phyloP scores from a whole-genome alignment of 768 basidiomycete genomes.

The Suillus tomentosus region DNA sequence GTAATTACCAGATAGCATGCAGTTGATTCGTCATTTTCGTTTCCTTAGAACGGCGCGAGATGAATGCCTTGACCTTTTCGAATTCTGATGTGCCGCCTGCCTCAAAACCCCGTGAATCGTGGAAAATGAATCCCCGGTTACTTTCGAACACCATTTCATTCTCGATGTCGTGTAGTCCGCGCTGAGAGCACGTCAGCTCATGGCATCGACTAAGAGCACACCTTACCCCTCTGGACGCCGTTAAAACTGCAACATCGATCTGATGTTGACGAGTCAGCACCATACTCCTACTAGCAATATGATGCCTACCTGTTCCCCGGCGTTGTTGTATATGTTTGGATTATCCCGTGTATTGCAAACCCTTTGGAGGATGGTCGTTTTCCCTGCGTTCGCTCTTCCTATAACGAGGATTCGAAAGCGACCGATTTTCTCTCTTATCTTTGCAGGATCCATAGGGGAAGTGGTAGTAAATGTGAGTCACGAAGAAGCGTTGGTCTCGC shows the following conservation, averaged over 20 bases:
- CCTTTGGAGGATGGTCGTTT: slow-evolving; percentile 42
- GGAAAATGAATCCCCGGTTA: no score
- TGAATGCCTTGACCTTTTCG: no score
- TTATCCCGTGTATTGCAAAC: slow-evolving; percentile 38
- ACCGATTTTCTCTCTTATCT: slow-evolving; percentile 3
- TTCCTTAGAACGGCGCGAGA: no score
- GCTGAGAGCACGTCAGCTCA: not conserved
- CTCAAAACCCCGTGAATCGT: no score
- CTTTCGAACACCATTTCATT: no score
- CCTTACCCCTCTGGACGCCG: slow-evolving; percentile 6
- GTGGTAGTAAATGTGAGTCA: no score
- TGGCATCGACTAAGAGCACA: no score
- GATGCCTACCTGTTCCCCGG: slow-evolving; percentile 21
- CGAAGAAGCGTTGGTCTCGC: no score
- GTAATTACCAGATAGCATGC: slow-evolving; percentile 41
- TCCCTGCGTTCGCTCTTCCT: slow-evolving; percentile 43
- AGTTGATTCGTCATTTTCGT: slow-evolving; percentile 24
- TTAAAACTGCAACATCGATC: slow-evolving; percentile 6
- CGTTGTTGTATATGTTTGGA: slow-evolving; percentile 30
- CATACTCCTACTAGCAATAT: not conserved
- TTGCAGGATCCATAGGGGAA: no score
- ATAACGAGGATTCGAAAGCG: slow-evolving; percentile 43
- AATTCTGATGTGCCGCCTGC: no score
- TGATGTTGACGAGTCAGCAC: not conserved
- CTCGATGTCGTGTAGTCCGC: no score